Base-by-base conservation (phyloP, 2,329 filamentous ascomycete species). In the Chrysosporium queenslandicum region DNA sequence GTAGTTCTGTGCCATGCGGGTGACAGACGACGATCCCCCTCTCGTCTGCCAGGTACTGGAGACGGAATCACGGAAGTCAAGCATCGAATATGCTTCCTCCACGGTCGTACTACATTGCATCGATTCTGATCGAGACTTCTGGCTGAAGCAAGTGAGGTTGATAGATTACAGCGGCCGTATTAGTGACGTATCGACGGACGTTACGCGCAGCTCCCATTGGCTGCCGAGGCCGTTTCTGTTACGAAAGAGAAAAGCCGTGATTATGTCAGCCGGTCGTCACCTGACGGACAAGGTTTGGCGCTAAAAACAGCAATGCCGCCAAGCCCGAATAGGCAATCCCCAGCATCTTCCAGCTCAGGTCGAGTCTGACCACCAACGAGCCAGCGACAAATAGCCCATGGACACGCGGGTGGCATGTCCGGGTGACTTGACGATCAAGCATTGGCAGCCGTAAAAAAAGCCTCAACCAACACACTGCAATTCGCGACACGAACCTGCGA, bases 191-290 rank as follows among this genome's bases (percentile, higher is more conserved):
- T 6, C 6, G 14, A 16, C 23, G 11, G 29, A 12, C 21, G 23
- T 16, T 4, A 16, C 27, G 8, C 9, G 12, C 9, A 4, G 9
- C 9, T 46, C 27, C 30, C 6, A 52, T 52, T 52, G 49, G 49
- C 39, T 39, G 29, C 6, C 39, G 16, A 4, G 1, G 3, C 39
- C 9, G 27, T 51, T 51, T 51, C 40, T 52, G 40, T 52, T 52
- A 52, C 49, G 49, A 43, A 27, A 52, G 9, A 21, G n/a, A 52
- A 52, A 16, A 4, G 2, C 20, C 21, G 11, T n/a, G 32, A 20
- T 52, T 52, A 45, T 37, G 49, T 52, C 49, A 52, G 20, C 39
- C 0, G 14, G 6, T 23, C 49, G 14, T 45, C 40, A 52, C 29
- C 40, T 52, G 39, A 45, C 30, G 9, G 2, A 8, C 9, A 41